Base-by-base conservation (phyloP, 495 filamentous ascomycete genomes). In the Letharia lupina region DNA sequence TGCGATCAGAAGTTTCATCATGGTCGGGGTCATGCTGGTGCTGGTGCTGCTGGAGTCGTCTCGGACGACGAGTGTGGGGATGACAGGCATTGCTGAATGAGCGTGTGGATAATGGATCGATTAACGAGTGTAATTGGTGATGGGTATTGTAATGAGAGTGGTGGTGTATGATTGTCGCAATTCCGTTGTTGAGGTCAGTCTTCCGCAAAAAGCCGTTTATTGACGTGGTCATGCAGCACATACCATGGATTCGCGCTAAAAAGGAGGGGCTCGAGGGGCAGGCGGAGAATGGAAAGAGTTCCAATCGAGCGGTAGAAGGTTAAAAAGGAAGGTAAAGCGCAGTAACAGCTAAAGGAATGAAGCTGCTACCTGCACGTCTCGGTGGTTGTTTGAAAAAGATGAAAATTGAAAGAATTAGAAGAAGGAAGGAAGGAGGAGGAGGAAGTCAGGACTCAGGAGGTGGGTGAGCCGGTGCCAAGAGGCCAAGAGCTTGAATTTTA, bases 271-370 rank as follows among this genome's bases (percentile, higher is more conserved):
- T 60, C 15, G 48, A 45, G 47, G 41, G 57, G 48, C 50, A 65
- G 52, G 45, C 3, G 35, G 40, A 10, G 47, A 54, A 61, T 59
- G 63, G 44, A 60, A 56, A 63, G 42, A 23, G 41, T 0, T 61
- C 47, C 28, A 56, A 54, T 33, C 2, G 28, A 52, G 16, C 61
- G 15, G 28, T 13, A 2, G 4, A 16, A 56, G 60, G 2, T 56
- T 15, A 63, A 3, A 18, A 70, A 67, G 73, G 84, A 86, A 78
- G 73, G 83, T 78, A 84, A 74, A 73, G 82, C 82, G 80, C 70
- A 75, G 76, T 75, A 77, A 68, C 82, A 83, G 84, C 86, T 88
- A 77, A 92, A 91, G 83, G 90, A 93, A 84, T 91, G 90, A 91
- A 93, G 89, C 86, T 83, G 87, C 82, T 77, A 82, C 83, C 81